Percentiles rank a stretch among this genome's conserved stretches.
Evolutionary conservation across 2,329 filamentous ascomycete genomes (phyloP).

Genomic region (Pseudogymnoascus sp.): DNA sequence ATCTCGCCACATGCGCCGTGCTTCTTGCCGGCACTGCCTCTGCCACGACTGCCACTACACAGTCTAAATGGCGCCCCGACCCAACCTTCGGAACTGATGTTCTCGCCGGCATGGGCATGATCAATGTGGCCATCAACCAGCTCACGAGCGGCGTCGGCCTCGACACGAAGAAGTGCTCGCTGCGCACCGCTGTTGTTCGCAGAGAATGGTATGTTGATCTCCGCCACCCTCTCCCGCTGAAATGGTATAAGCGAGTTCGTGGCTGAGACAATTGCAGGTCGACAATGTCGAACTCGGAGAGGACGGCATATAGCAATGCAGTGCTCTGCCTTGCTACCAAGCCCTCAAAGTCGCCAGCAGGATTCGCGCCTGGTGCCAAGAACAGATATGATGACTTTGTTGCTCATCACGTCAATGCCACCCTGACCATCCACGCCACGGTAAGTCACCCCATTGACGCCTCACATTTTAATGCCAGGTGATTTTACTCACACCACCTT

Average conservation of each 20-base stretch:
- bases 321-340: constrained; percentile 28
- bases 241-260: background rate
- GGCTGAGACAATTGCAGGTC: constrained; percentile 17
- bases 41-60: background rate
- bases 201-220: constrained; percentile 35
- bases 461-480: background rate
- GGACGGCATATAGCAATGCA: constrained; percentile 29
- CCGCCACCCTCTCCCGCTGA: background rate
- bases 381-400: constrained; percentile 36
- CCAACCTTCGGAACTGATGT: constrained; percentile 4
- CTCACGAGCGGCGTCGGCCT: background rate
- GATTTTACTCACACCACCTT: background rate
- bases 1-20: background rate
- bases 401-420: constrained; percentile 32
- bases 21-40: background rate
- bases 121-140: constrained; percentile 1
- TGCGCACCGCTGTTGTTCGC: constrained; percentile 33
- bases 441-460: constrained; percentile 11
- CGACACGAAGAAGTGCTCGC: constrained; percentile 25
- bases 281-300: constrained; percentile 16
- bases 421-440: constrained; percentile 29
- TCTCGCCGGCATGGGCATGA: background rate
- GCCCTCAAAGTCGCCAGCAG: constrained; percentile 26
- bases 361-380: constrained; percentile 28
- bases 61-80: background rate